These are phyloP conservation scores for Pseudonitzschia delicatissima DNA, from an alignment of 108 stramenopile genomes.

Conservation along the genomic window DNA sequence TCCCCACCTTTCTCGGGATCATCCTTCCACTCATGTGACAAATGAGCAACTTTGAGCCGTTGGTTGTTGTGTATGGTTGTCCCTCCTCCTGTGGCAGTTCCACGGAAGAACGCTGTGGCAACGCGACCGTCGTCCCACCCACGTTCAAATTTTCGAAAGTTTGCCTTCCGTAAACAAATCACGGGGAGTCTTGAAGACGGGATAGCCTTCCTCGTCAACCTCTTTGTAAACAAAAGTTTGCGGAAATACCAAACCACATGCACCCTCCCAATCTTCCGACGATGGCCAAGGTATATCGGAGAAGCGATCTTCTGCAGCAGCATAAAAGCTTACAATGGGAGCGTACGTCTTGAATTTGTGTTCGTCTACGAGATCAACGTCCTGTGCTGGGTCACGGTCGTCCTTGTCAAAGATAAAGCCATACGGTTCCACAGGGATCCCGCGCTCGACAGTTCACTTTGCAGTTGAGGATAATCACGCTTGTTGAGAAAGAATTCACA, in stretches of 20 bases:
- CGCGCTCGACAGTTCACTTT: constrained; percentile 87
- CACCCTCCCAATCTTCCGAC: constrained; percentile 99
- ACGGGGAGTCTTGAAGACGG: constrained; percentile 79
- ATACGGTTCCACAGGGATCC: constrained; percentile 95
- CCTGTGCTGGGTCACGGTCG: constrained; percentile 92
- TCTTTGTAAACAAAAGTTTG: constrained; percentile 76
- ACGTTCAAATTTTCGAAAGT: constrained; percentile 94
- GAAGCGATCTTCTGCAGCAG: constrained; percentile 81
- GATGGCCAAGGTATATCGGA: constrained; percentile 98
- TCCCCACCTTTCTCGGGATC: constrained; percentile 82
- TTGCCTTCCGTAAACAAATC: constrained; percentile 98
- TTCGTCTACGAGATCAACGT: constrained; percentile 80
- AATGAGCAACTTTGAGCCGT: constrained; percentile 84
- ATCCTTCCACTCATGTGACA: constrained; percentile 86
- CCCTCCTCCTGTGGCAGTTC: constrained; percentile 98
- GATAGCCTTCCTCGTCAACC: constrained; percentile 62
- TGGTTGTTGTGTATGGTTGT: constrained; percentile 96
- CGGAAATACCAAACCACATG: constrained; percentile 88
- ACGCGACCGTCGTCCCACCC: constrained; percentile 92
- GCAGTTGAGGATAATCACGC: constrained; percentile 98
- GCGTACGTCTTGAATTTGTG: constrained; percentile 90
- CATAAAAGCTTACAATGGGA: constrained; percentile 97
- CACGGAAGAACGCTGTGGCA: constrained; percentile 97
- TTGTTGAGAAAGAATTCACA: constrained; percentile 99
- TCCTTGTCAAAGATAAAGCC: constrained; percentile 98